A percentile compares a stretch with the other conserved stretches of the same genome.
phyloP scores from a whole-genome alignment of 169 alveolate species.

The Plasmodium reichenowi region DNA sequence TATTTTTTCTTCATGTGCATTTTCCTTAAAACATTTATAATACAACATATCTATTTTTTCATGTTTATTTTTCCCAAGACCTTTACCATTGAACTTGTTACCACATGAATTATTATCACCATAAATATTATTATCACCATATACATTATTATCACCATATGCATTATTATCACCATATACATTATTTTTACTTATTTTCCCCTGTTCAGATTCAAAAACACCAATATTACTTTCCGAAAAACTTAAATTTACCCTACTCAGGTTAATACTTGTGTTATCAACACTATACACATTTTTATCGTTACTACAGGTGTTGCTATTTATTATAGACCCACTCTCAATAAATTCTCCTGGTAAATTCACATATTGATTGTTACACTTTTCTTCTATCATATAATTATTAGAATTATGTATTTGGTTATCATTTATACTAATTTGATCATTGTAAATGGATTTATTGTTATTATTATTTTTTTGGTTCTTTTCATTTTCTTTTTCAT shows the following conservation, averaged over 20 bases:
- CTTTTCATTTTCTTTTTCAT: neutral
- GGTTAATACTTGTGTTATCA: no score
- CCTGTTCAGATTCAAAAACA: no score
- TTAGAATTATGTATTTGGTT: neutral
- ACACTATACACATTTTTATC: neutral
- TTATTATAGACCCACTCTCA: neutral
- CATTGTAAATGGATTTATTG: neutral
- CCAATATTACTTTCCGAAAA: no score
- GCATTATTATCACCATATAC: neutral
- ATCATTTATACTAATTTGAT: neutral
- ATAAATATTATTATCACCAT: neutral
- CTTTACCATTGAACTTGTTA: neutral
- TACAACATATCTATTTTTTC: neutral
- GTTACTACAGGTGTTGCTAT: neutral
- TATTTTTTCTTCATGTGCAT: neutral
- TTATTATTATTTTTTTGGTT: neutral
- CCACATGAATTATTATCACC: neutral
- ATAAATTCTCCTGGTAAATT: no score
- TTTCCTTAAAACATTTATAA: conserved; percentile 7
- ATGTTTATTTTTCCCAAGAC: neutral
- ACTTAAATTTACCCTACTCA: no score
- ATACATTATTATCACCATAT: neutral
- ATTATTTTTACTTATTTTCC: neutral
- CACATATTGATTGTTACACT: no score
- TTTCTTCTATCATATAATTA: conserved; percentile 4